These are phyloP conservation scores for Monosporascus sp. DNA, from an alignment of 2,329 filamentous ascomycete genomes.

Conservation along the genomic window DNA sequence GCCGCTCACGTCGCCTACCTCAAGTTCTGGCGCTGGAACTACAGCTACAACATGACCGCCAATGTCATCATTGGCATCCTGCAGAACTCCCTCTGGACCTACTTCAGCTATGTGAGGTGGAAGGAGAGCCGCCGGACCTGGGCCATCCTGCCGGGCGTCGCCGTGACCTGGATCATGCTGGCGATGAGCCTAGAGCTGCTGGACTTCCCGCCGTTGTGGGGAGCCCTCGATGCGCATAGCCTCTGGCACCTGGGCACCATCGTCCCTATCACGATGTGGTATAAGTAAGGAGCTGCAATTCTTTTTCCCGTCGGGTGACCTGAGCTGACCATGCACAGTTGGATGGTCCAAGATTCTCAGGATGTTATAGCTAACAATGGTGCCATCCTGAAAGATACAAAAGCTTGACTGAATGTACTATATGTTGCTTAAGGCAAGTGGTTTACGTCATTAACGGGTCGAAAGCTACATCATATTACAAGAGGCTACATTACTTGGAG, in stretches of 20 bases:
- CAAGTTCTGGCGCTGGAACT: constrained; percentile 84
- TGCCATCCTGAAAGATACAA: constrained; percentile 50
- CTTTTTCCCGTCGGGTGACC: neutral
- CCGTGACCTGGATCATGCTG: constrained; percentile 85
- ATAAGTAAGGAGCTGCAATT: constrained; percentile 63
- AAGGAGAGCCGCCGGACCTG: constrained; percentile 65
- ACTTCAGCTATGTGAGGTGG: constrained; percentile 74
- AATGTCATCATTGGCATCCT: constrained; percentile 79
- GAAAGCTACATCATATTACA: too few species aligned
- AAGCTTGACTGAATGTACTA: constrained; percentile 44
- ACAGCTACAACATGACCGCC: constrained; percentile 95
- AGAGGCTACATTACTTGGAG: neutral
- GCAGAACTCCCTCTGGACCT: constrained; percentile 80
- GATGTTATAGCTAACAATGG: constrained; percentile 64
- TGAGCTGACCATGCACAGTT: constrained; percentile 47
- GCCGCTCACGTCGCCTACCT: constrained; percentile 74
- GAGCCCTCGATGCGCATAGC: constrained; percentile 86
- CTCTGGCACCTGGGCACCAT: constrained; percentile 96
- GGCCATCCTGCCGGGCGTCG: constrained; percentile 85
- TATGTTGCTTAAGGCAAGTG: too few species aligned
- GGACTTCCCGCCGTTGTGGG: constrained; percentile 82
- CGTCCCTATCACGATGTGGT: constrained; percentile 81
- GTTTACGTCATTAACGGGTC: too few species aligned
- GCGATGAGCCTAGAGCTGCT: constrained; percentile 95
- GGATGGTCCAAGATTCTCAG: constrained; percentile 77